Conservation (phyloP, 2,329 filamentous ascomycete species). For the Helotiales sp. region DNA sequence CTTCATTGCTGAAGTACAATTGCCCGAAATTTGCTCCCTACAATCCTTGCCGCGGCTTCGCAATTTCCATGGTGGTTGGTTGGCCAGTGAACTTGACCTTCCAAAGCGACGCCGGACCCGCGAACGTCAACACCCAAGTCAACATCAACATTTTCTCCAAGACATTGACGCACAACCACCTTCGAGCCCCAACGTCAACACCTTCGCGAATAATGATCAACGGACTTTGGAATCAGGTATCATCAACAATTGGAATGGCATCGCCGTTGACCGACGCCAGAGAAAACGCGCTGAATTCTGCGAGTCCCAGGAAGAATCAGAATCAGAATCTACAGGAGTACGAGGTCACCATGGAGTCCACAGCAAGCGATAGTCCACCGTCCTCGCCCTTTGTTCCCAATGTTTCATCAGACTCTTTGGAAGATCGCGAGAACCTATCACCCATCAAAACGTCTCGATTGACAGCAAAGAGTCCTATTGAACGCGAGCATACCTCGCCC, state of each 20-base stretch:
- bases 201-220: constrained; percentile 16
- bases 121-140: constrained; percentile 2
- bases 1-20: too few species aligned
- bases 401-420: constrained; percentile 25
- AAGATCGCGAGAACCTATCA: constrained; percentile 40
- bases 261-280: constrained; percentile 30
- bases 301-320: constrained; percentile 22
- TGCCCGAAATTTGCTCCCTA: neutral
- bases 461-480: constrained; percentile 34
- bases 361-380: constrained; percentile 37
- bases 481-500: constrained; percentile 36
- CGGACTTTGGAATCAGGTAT: constrained; percentile 26
- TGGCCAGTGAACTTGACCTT: neutral
- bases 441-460: constrained; percentile 37
- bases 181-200: neutral
- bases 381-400: constrained; percentile 42
- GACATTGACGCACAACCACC: neutral
- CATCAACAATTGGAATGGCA: constrained; percentile 33
- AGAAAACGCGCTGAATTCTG: constrained; percentile 33
- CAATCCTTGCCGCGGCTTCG: neutral
- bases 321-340: constrained; percentile 31
- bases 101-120: neutral
- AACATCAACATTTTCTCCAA: neutral
- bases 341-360: constrained; percentile 35
- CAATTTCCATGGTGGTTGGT: neutral